Evolutionary conservation across 2,329 filamentous ascomycete species (phyloP).

Genomic region (Cladosporium austrohemisphaericum): DNA sequence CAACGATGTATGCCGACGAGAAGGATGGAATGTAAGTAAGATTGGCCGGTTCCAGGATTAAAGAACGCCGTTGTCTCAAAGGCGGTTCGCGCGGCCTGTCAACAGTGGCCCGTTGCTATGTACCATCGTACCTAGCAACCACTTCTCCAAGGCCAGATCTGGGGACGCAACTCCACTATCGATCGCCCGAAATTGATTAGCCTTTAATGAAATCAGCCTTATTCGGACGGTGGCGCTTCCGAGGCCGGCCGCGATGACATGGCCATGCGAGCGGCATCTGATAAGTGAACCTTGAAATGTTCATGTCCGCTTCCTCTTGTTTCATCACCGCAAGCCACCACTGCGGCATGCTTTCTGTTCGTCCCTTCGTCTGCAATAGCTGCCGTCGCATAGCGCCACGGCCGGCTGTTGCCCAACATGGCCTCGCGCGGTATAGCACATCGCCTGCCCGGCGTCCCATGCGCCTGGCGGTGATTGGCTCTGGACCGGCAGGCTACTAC

Average conservation of each 20-base stretch:
- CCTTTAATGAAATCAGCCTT: constrained; percentile 3
- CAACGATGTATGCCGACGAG: background rate
- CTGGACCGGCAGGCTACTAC: constrained; percentile 94
- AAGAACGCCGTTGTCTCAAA: too few relatives aligned
- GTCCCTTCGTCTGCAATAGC: constrained; percentile 3
- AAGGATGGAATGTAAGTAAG: constrained; percentile 9
- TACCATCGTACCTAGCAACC: too few relatives aligned
- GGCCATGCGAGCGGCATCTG: too few relatives aligned
- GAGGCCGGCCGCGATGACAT: constrained; percentile 11
- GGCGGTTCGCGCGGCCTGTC: too few relatives aligned
- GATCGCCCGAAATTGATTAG: constrained; percentile 6
- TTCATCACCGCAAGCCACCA: background rate
- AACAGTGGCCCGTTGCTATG: too few relatives aligned
- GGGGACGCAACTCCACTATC: constrained; percentile 3
- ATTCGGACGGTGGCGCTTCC: constrained; percentile 5
- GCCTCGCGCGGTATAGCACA: constrained; percentile 23
- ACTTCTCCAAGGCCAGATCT: too few relatives aligned
- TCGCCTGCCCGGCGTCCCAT: constrained; percentile 43
- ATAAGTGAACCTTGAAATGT: constrained; percentile 12
- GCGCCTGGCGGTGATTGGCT: constrained; percentile 84
- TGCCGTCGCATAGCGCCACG: background rate
- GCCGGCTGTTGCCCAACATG: background rate
- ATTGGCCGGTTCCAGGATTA: too few relatives aligned
- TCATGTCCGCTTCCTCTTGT: background rate
- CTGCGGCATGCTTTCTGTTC: background rate